Evolutionary conservation across 768 basidiomycete species (phyloP).

Genomic region (Rhodotorula diobovata): DNA sequence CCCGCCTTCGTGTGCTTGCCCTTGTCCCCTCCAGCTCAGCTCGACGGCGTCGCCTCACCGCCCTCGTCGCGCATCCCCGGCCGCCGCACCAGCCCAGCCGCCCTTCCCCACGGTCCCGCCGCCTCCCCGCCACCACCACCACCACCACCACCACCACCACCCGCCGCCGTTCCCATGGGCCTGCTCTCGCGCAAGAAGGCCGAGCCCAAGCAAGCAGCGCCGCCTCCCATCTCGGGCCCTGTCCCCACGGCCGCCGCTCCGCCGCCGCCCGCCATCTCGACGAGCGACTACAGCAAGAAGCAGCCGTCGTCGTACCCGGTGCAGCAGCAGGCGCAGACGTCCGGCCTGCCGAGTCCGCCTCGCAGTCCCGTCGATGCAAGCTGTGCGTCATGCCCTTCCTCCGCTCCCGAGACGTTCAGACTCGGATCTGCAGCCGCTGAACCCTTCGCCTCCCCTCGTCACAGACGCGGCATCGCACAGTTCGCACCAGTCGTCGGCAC

Average conservation of each 20-base stretch:
- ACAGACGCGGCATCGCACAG: slow-evolving; percentile 24
- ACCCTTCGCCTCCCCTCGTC: too few species aligned
- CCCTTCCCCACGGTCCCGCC: not conserved
- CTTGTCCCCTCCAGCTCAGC: too few species aligned
- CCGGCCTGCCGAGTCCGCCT: slow-evolving; percentile 31
- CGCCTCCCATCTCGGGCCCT: slow-evolving; percentile 31
- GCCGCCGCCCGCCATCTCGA: slow-evolving; percentile 10
- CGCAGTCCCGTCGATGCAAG: slow-evolving; percentile 31
- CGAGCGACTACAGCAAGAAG: slow-evolving; percentile 24
- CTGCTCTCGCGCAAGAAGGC: slow-evolving; percentile 38
- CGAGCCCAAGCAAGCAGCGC: not conserved
- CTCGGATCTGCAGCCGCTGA: not conserved
- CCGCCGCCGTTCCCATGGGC: slow-evolving; percentile 25
- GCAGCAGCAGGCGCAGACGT: not conserved
- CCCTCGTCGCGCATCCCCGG: too few species aligned
- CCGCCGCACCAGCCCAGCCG: too few species aligned
- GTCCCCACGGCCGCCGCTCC: not conserved
- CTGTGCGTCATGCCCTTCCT: not conserved
- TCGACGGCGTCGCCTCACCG: too few species aligned
- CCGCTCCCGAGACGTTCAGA: not conserved
- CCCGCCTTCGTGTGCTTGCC: too few species aligned
- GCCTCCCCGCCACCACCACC: not conserved
- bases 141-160: too few species aligned
- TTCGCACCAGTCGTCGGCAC: not conserved
- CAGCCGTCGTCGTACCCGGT: not conserved